Conservation (phyloP, 345 rosid species). For the Euphorbia lathyris region DNA sequence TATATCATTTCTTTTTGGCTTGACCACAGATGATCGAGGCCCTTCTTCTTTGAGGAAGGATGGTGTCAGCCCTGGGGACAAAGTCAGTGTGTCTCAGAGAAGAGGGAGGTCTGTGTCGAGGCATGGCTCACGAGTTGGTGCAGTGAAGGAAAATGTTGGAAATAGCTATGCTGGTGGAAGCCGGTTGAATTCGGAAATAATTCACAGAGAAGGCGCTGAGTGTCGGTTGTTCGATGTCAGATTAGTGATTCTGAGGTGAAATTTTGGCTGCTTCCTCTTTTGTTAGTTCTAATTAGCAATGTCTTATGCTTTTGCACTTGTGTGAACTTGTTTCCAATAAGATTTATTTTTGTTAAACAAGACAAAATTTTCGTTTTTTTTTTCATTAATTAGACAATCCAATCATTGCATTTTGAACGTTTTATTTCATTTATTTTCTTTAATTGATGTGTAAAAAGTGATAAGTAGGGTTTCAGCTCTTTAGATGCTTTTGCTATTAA, state of each 20-base stretch:
- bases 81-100: too few relatives aligned
- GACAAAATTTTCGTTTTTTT: neutral
- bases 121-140: slow-evolving; percentile 33
- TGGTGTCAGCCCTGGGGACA: too few relatives aligned
- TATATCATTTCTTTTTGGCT: too few relatives aligned
- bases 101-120: slow-evolving; percentile 88
- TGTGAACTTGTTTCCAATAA: neutral
- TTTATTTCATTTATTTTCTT: too few relatives aligned
- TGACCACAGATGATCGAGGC: slow-evolving; percentile 52
- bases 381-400: neutral
- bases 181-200: slow-evolving; percentile 42
- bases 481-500: too few relatives aligned
- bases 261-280: neutral
- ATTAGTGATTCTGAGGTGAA: too few relatives aligned
- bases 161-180: slow-evolving; percentile 28
- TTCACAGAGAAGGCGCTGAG: slow-evolving; percentile 64
- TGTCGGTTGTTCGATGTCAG: slow-evolving; percentile 62
- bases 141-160: slow-evolving; percentile 31
- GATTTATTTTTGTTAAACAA: neutral
- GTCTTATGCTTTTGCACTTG: neutral
- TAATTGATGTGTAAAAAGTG: too few relatives aligned
- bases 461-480: too few relatives aligned
- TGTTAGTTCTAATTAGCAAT: neutral
- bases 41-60: slow-evolving; percentile 37
- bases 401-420: neutral